Evolutionary conservation across 768 basidiomycete species (phyloP).

Genomic region (Steccherinum ochraceum): DNA sequence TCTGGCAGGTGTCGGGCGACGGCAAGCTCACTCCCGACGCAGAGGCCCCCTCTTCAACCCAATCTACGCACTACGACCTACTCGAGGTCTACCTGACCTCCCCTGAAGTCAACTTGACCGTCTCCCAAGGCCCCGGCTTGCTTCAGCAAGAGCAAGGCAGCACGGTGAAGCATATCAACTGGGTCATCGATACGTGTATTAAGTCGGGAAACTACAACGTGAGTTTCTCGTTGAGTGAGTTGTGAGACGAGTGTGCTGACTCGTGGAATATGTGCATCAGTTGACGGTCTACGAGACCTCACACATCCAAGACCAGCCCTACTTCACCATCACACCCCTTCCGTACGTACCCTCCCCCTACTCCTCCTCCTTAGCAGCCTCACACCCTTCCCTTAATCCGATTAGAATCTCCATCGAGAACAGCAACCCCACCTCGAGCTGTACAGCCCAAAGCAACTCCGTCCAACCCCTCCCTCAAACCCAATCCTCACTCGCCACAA

Average conservation of each 20-base stretch:
- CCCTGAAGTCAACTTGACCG: constrained; percentile 34
- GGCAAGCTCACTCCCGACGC: constrained; percentile 30
- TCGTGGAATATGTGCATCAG: constrained; percentile 19
- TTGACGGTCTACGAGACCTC: constrained; percentile 44
- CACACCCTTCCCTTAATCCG: constrained; percentile 6
- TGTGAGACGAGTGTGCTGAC: not conserved
- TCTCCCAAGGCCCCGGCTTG: constrained; percentile 34
- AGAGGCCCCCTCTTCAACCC: constrained; percentile 24
- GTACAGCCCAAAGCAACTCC: constrained; percentile 17
- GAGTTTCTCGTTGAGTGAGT: constrained; percentile 8
- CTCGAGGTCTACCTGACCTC: constrained; percentile 44
- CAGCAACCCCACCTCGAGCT: constrained; percentile 8
- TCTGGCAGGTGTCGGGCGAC: constrained; percentile 36
- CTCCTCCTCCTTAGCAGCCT: constrained; percentile 13
- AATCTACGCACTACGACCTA: constrained; percentile 31
- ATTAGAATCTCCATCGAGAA: constrained; percentile 14
- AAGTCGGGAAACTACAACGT: constrained; percentile 40
- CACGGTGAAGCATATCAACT: constrained; percentile 34
- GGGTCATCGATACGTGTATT: constrained; percentile 37
- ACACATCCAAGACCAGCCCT: constrained; percentile 27
- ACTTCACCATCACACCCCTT: constrained; percentile 38
- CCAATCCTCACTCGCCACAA: constrained; percentile 15
- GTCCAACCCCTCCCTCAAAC: constrained; percentile 19
- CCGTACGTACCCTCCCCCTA: constrained; percentile 27
- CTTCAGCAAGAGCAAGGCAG: constrained; percentile 35